These are phyloP conservation scores for Penicillium paneum DNA, from an alignment of 2,329 filamentous ascomycete genomes.

Conservation along the genomic window DNA sequence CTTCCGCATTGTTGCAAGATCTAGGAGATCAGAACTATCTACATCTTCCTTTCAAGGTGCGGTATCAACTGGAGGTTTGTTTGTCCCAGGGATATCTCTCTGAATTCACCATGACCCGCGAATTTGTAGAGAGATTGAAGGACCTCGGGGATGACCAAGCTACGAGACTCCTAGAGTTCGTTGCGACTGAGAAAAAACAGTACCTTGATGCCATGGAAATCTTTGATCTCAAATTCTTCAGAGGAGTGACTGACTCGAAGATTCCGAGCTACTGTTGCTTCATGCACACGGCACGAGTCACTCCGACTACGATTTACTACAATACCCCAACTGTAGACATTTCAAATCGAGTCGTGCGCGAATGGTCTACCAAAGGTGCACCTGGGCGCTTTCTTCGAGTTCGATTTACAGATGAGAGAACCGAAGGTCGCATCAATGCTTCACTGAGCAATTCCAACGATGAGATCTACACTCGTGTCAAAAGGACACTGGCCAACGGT, in stretches of 20 bases:
- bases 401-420: slow-evolving; percentile 80
- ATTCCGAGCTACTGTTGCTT: slow-evolving; percentile 71
- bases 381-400: slow-evolving; percentile 83
- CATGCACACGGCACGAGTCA: slow-evolving; percentile 73
- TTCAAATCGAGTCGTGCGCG: slow-evolving; percentile 80
- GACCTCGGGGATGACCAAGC: slow-evolving; percentile 54
- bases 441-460: slow-evolving; percentile 58
- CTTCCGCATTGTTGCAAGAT: slow-evolving; percentile 34
- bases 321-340: slow-evolving; percentile 76
- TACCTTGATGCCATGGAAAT: slow-evolving; percentile 70
- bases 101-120: slow-evolving; percentile 66
- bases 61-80: slow-evolving; percentile 91
- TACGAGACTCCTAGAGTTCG: slow-evolving; percentile 67
- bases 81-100: slow-evolving; percentile 75
- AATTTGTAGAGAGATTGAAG: slow-evolving; percentile 65
- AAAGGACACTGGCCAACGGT: slow-evolving; percentile 68
- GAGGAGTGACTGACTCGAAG: slow-evolving; percentile 49
- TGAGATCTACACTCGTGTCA: slow-evolving; percentile 70
- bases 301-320: slow-evolving; percentile 78
- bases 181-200: slow-evolving; percentile 61
- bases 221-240: slow-evolving; percentile 54
- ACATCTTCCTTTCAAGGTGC: slow-evolving; percentile 64
- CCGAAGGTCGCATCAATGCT: slow-evolving; percentile 59
- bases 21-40: slow-evolving; percentile 35
- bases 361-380: slow-evolving; percentile 61